Conservation (phyloP, 805 yeast genomes). For the Candida andamanensis region DNA sequence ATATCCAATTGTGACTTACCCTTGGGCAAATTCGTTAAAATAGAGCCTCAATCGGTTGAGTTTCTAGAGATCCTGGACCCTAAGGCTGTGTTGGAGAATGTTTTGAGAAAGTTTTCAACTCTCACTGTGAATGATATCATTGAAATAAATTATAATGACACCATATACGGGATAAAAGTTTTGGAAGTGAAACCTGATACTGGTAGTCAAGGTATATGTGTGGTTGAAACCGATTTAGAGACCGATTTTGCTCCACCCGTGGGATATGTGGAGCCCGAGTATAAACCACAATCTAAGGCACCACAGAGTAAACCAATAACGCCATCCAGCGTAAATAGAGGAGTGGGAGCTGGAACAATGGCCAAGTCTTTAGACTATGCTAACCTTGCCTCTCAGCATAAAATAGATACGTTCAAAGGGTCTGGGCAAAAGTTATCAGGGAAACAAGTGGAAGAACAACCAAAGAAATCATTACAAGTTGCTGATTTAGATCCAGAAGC, state of each 20-base stretch:
- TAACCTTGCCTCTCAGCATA: slow-evolving; percentile 45
- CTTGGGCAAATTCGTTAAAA: slow-evolving; percentile 80
- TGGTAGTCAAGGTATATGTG: slow-evolving; percentile 67
- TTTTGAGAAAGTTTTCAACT: slow-evolving; percentile 83
- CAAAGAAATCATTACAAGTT: slow-evolving; percentile 24
- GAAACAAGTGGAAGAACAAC: slow-evolving; percentile 27
- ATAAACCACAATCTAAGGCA: slow-evolving; percentile 38
- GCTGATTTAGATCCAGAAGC: slow-evolving; percentile 50
- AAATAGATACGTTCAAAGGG: slow-evolving; percentile 43
- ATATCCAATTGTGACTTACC: slow-evolving; percentile 76
- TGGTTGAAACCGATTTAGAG: slow-evolving; percentile 92
- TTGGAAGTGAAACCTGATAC: slow-evolving; percentile 82
- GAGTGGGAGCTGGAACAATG: slow-evolving; percentile 64
- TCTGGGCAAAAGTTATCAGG: slow-evolving; percentile 72
- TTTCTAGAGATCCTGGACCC: slow-evolving; percentile 93
- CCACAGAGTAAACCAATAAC: slow-evolving; percentile 28
- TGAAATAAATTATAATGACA: slow-evolving; percentile 78
- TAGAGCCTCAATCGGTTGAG: slow-evolving; percentile 93
- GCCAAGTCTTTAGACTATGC: slow-evolving; percentile 67
- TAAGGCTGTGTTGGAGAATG: slow-evolving; percentile 92
- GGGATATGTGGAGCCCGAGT: slow-evolving; percentile 91
- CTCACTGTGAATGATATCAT: slow-evolving; percentile 79
- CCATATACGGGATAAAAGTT: slow-evolving; percentile 72
- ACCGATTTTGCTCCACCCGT: slow-evolving; percentile 99
- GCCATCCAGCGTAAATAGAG: slow-evolving; percentile 29